Conservation (phyloP, 371 early-diverging fungal genomes). For the Apophysomyces variabilis region DNA sequence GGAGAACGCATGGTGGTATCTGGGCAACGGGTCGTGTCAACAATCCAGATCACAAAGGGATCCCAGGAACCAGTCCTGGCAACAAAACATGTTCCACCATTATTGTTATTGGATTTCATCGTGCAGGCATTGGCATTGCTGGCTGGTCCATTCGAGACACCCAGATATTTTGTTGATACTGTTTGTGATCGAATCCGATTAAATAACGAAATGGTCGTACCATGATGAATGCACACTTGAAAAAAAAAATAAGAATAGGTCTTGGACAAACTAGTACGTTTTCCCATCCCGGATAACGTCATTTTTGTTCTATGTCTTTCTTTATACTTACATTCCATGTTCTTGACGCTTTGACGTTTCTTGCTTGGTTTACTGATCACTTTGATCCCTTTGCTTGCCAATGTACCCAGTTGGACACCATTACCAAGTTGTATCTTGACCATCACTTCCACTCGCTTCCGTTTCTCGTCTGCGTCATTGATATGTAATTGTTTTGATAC, state of each 20-base stretch:
- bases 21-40: conserved; percentile 51
- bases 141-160: conserved; percentile 58
- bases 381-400: conserved; percentile 72
- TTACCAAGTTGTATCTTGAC: conserved; percentile 65
- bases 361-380: conserved; percentile 83
- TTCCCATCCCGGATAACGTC: background rate
- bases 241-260: background rate
- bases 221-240: conserved; percentile 71
- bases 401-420: conserved; percentile 61
- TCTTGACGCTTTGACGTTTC: conserved; percentile 77
- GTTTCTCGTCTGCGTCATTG: conserved; percentile 75
- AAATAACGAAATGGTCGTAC: conserved; percentile 76
- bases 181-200: conserved; percentile 83
- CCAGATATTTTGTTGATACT: conserved; percentile 78
- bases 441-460: conserved; percentile 68
- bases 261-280: background rate
- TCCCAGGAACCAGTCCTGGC: conserved; percentile 77
- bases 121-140: conserved; percentile 39
- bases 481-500: conserved; percentile 78
- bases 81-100: conserved; percentile 63
- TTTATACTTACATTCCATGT: conserved; percentile 59
- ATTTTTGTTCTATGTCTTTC: background rate
- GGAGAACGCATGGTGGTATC: conserved; percentile 17
- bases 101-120: conserved; percentile 46
- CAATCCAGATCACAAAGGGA: conserved; percentile 79